phyloP scores from a whole-genome alignment of 805 yeast genomes.

The Isabelozyma rhagii region DNA sequence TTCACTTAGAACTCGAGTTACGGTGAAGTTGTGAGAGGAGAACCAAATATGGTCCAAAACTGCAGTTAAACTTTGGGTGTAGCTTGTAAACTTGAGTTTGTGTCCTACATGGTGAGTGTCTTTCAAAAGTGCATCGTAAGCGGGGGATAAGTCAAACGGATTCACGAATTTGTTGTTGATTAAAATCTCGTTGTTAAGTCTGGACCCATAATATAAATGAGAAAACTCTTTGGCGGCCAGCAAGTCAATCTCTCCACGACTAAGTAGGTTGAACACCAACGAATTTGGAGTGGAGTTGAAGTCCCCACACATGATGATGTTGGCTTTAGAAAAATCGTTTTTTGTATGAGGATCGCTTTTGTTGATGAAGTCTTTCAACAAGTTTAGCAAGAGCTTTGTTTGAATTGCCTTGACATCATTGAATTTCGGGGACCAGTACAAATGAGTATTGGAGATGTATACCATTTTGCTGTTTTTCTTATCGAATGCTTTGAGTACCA shows the following conservation, averaged over 20 bases:
- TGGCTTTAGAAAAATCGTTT: conserved; percentile 10
- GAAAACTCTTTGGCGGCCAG: conserved; percentile 7
- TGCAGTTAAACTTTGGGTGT: conserved; percentile 47
- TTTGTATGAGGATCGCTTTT: neutral
- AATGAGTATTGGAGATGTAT: conserved; percentile 56
- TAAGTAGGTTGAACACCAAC: conserved; percentile 44
- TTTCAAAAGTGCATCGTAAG: conserved; percentile 14
- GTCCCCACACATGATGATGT: conserved; percentile 52
- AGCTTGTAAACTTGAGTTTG: conserved; percentile 25
- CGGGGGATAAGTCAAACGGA: conserved; percentile 12
- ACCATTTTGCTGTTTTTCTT: conserved; percentile 33
- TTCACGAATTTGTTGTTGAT: conserved; percentile 8
- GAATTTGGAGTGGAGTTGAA: conserved; percentile 52
- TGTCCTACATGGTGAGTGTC: conserved; percentile 2
- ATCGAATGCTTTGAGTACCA: conserved; percentile 49
- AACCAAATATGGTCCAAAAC: conserved; percentile 61
- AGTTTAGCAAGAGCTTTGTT: conserved; percentile 34
- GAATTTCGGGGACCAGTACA: conserved; percentile 52
- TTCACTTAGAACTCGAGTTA: conserved; percentile 51
- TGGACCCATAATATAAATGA: conserved; percentile 13
- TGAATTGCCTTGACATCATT: conserved; percentile 56
- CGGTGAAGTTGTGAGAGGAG: conserved; percentile 35
- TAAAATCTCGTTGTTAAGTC: conserved; percentile 8
- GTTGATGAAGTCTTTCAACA: conserved; percentile 8
- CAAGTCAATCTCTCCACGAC: conserved; percentile 17